Conservation (phyloP, 345 rosid genomes). For the Citrus australasica region DNA sequence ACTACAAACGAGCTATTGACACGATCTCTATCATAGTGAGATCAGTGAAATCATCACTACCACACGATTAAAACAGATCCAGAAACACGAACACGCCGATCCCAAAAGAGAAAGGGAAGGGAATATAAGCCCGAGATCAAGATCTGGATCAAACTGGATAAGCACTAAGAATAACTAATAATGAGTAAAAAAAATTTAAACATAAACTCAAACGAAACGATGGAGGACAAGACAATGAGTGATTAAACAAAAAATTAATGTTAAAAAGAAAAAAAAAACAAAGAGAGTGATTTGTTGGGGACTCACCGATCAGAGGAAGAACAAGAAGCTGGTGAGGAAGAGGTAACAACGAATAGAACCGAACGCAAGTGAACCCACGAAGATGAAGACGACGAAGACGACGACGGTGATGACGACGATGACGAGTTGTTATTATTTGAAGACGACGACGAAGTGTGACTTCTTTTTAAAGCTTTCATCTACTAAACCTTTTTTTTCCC, state of each 20-base stretch:
- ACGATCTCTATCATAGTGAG: neutral
- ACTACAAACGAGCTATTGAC: neutral
- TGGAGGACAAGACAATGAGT: no score
- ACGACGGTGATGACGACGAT: constrained; percentile 46
- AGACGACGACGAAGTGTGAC: constrained; percentile 66
- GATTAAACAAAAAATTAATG: neutral
- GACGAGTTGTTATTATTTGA: constrained; percentile 28
- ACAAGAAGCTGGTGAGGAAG: constrained; percentile 79
- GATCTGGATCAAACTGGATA: constrained; percentile 28
- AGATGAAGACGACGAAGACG: constrained; percentile 46
- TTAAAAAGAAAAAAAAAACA: no score
- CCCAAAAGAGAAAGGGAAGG: neutral
- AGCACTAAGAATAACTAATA: neutral
- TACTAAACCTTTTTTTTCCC: constrained; percentile 16
- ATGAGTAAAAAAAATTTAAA: no score
- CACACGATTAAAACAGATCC: no score
- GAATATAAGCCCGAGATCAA: constrained; percentile 7
- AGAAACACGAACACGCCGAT: neutral
- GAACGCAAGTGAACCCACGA: constrained; percentile 95
- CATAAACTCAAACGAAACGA: no score
- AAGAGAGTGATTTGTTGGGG: constrained; percentile 2
- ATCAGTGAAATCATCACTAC: no score
- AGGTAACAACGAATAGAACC: constrained; percentile 67
- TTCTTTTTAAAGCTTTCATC: constrained; percentile 87
- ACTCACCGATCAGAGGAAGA: constrained; percentile 84